phyloP scores from a whole-genome alignment of 1,139 yeast genomes.

The Yamadazyma diddensiae region DNA sequence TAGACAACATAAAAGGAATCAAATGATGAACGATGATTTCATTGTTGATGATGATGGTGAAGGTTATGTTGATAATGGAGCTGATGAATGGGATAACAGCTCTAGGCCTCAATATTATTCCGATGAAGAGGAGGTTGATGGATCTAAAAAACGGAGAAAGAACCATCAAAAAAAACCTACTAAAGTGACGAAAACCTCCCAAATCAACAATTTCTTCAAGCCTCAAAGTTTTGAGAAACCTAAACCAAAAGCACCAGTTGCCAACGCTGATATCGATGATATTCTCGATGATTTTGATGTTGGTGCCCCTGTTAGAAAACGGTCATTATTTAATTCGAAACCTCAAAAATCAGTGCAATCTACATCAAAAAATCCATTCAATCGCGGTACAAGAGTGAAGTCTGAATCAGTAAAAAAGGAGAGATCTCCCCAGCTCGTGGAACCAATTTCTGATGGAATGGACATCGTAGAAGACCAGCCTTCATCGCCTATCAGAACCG shows the following conservation, averaged over 20 bases:
- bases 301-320: slow-evolving; percentile 10
- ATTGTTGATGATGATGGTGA: slow-evolving; percentile 91
- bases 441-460: slow-evolving; percentile 13
- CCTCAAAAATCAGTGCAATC: slow-evolving; percentile 1
- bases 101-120: slow-evolving; percentile 50
- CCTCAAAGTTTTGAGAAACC: slow-evolving; percentile 23
- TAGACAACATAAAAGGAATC: slow-evolving; percentile 72
- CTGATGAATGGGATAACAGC: slow-evolving; percentile 77
- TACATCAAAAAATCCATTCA: slow-evolving; percentile 7
- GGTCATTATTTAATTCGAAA: slow-evolving; percentile 5
- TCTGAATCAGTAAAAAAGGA: too few species aligned
- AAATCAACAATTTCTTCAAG: slow-evolving; percentile 54
- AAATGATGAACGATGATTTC: slow-evolving; percentile 84
- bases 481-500: slow-evolving; percentile 29
- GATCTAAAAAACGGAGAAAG: slow-evolving; percentile 28
- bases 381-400: slow-evolving; percentile 3
- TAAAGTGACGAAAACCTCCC: slow-evolving; percentile 47
- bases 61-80: slow-evolving; percentile 90
- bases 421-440: neutral
- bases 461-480: slow-evolving; percentile 24
- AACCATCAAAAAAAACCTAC: slow-evolving; percentile 33
- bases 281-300: slow-evolving; percentile 40
- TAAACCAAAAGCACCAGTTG: slow-evolving; percentile 19
- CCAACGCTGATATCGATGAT: slow-evolving; percentile 43
- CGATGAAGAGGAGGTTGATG: slow-evolving; percentile 41